Conservation (phyloP, 2,329 filamentous ascomycete species). For the Diaporthe sp. region DNA sequence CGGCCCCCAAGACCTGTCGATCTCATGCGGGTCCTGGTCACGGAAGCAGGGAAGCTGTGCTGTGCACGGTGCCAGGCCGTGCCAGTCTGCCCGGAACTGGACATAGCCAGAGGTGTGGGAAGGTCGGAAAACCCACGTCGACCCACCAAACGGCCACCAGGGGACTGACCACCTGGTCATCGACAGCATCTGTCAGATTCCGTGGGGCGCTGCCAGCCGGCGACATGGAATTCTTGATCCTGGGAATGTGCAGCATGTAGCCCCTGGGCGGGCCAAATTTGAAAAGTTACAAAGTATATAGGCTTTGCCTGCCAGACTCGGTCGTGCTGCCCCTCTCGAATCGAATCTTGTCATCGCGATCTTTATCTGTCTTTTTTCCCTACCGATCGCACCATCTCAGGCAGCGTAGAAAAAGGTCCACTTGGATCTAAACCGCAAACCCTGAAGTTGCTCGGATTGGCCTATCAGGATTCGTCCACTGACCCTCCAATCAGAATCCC, state of each 20-base stretch:
- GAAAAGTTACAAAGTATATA: no score
- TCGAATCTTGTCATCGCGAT: not conserved
- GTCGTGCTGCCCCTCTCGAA: no score
- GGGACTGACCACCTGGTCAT: not conserved
- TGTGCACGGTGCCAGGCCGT: not conserved
- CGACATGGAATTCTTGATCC: not conserved
- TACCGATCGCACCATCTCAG: not conserved
- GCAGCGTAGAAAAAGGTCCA: not conserved
- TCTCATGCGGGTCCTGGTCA: not conserved
- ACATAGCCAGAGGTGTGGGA: not conserved
- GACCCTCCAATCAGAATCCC: not conserved
- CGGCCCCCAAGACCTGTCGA: not conserved
- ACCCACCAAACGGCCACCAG: not conserved
- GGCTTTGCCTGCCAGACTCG: no score
- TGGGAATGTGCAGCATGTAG: not conserved
- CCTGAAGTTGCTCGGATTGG: not conserved
- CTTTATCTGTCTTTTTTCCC: not conserved
- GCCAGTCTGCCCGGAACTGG: not conserved
- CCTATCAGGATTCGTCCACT: not conserved
- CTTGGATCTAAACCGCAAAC: not conserved
- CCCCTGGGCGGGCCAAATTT: no score
- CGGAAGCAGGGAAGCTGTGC: conserved; percentile 14
- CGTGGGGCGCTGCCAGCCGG: not conserved
- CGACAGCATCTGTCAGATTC: conserved; percentile 10
- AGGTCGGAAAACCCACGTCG: conserved; percentile 1